These are phyloP conservation scores for Phaeodactylum tricornutum DNA, from an alignment of 108 stramenopile species.

Conservation along the genomic window DNA sequence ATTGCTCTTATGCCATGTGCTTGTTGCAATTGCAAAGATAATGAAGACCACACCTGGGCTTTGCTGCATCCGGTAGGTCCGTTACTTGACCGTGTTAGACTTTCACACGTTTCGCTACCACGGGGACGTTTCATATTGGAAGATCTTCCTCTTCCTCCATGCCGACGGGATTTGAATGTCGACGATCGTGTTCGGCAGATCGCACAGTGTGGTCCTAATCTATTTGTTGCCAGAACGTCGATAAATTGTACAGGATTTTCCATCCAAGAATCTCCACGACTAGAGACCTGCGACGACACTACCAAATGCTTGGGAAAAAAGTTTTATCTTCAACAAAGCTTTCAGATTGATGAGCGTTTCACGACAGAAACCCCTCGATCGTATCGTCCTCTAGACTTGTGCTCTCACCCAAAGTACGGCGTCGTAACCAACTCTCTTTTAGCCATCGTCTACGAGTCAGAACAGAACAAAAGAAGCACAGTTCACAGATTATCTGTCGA, in stretches of 20 bases:
- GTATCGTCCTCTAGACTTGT: slow-evolving; percentile 31
- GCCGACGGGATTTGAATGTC: slow-evolving; percentile 23
- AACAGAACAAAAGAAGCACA: too few species aligned
- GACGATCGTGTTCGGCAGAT: slow-evolving; percentile 57
- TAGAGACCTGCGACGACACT: slow-evolving; percentile 1
- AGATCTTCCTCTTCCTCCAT: slow-evolving; percentile 8
- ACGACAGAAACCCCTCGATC: slow-evolving; percentile 17
- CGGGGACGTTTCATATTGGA: slow-evolving; percentile 1
- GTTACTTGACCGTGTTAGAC: slow-evolving; percentile 27
- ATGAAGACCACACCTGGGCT: slow-evolving; percentile 12
- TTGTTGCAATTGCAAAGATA: slow-evolving; percentile 30
- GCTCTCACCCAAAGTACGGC: slow-evolving; percentile 53
- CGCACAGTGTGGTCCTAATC: slow-evolving; percentile 26
- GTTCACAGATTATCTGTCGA: too few species aligned
- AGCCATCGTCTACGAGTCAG: too few species aligned
- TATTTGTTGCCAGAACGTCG: slow-evolving; percentile 27
- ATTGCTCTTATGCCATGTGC: slow-evolving; percentile 39
- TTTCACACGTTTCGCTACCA: slow-evolving; percentile 36
- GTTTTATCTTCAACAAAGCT: slow-evolving; percentile 26
- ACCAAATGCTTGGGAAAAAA: slow-evolving; percentile 16
- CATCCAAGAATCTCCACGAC: too few species aligned
- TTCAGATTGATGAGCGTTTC: slow-evolving; percentile 47
- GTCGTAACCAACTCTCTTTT: too few species aligned
- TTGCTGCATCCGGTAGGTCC: slow-evolving; percentile 57
- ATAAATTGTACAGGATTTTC: slow-evolving; percentile 34